Percentiles rank a stretch among this genome's conserved stretches.
These are phyloP conservation scores for Talaromyces sp. DNA, from an alignment of 2,329 filamentous ascomycete species.

Conservation along the genomic window DNA sequence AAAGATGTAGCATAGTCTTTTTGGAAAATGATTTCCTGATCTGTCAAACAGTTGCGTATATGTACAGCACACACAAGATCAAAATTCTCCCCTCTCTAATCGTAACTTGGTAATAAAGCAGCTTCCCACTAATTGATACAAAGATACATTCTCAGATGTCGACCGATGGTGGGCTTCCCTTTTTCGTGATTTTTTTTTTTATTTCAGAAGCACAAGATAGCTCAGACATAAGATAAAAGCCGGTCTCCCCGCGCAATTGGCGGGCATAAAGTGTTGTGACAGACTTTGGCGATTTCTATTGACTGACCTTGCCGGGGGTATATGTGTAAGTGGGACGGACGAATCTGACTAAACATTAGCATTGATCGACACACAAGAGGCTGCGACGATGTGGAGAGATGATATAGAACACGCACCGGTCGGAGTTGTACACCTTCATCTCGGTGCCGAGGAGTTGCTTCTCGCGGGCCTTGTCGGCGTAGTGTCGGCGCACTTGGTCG, in stretches of 20 bases:
- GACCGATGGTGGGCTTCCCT: background rate
- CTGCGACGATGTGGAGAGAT: too few relatives aligned
- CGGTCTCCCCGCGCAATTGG: background rate
- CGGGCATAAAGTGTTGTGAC: background rate
- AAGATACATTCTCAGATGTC: slow-evolving; percentile 1
- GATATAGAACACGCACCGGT: slow-evolving; percentile 66
- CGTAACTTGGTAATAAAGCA: background rate
- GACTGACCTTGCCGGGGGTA: slow-evolving; percentile 57
- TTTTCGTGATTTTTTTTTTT: background rate
- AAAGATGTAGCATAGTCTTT: background rate
- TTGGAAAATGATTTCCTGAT: background rate
- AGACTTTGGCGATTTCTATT: slow-evolving; percentile 33
- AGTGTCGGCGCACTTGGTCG: slow-evolving; percentile 80
- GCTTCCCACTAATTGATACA: background rate
- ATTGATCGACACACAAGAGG: background rate
- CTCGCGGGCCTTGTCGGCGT: slow-evolving; percentile 83
- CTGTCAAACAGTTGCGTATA: background rate
- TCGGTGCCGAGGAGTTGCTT: slow-evolving; percentile 82
- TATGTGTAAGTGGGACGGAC: slow-evolving; percentile 74
- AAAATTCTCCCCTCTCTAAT: background rate
- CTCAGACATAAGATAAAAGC: background rate
- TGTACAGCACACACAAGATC: background rate
- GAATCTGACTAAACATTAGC: slow-evolving; percentile 50
- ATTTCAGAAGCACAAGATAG: background rate
- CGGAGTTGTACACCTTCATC: slow-evolving; percentile 78